Base-by-base conservation (phyloP, 495 filamentous ascomycete species). In the Letharia columbiana region DNA sequence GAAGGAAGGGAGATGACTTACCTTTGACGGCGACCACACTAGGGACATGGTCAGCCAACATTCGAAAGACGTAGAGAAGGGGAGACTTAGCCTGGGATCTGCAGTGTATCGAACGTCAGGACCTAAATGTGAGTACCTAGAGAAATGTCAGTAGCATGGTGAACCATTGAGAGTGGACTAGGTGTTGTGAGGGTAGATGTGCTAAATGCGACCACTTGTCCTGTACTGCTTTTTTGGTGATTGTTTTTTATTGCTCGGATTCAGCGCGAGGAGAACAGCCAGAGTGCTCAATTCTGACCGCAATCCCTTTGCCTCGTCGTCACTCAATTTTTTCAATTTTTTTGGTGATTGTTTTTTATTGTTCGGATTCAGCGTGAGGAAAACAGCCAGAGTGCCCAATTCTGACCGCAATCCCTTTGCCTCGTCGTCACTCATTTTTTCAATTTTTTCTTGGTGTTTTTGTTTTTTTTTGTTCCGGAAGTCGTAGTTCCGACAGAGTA, bases 201-300 rank as follows among this genome's bases (percentile, higher is more conserved):
- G 62, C 15, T 57, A 57, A 6, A 57, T 57, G 33, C 15, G 31
- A 57, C 31, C 50, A 57, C 54, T 57, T 37, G 31, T 20, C 54
- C 54, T 45, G 40, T 54, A 8, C 10, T 47, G 37, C 50, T 65
- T 65, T 65, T 65, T 65, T 65, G 63, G 63, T 65, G 63, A 65
- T 65, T 65, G 63, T 65, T 65, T 65, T 65, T 57, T 57, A 18
- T 57, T 57, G 54, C 33, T 57, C 31, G 6, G 54, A 57, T 18
- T 57, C 54, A 57, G 20, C 54, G 54, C 52, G 6, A 56, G n/a
- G 44, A 42, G 4, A 47, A 23, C 41, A 61, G 40, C 35, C 40
- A 62, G 60, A n/a, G 15, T 57, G 54, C 33, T 33, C 54, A 57
- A 17, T 12, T 35, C 52, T 56, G 52, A 33, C 31, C 18, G 28